Evolutionary conservation across 306 rosid genomes (phyloP).

Genomic region (Lotus japonicus): DNA sequence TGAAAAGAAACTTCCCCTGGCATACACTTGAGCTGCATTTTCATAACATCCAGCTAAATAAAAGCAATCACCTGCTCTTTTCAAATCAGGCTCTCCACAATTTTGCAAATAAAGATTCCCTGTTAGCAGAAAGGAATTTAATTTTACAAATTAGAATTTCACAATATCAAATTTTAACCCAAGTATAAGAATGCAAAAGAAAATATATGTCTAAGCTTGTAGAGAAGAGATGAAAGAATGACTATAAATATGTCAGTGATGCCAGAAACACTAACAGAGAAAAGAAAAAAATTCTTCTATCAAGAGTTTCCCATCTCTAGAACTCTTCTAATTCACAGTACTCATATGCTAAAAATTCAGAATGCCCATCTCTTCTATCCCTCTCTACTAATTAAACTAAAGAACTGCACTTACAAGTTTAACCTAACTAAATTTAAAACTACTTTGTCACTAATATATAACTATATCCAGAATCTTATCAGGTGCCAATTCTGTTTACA

Average conservation of each 20-base stretch:
- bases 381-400: too few relatives aligned
- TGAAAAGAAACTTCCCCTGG: conserved; percentile 41
- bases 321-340: neutral
- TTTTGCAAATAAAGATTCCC: conserved; percentile 57
- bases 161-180: neutral
- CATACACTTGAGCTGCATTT: conserved; percentile 52
- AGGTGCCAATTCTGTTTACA: neutral
- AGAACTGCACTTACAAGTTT: too few relatives aligned
- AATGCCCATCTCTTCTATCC: neutral
- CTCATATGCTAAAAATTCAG: neutral
- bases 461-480: too few relatives aligned
- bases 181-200: neutral
- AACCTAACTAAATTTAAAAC: too few relatives aligned
- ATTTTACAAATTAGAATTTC: neutral
- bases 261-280: neutral
- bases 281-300: neutral
- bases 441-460: too few relatives aligned
- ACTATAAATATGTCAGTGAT: neutral
- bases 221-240: neutral
- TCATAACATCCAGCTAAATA: conserved; percentile 40
- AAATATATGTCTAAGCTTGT: neutral
- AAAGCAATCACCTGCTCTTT: conserved; percentile 69
- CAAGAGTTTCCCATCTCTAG: neutral
- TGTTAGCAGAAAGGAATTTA: conserved; percentile 20
- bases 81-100: conserved; percentile 41